These are phyloP conservation scores for Perilla frutescens DNA, from an alignment of 257 asterid species.

Conservation along the genomic window DNA sequence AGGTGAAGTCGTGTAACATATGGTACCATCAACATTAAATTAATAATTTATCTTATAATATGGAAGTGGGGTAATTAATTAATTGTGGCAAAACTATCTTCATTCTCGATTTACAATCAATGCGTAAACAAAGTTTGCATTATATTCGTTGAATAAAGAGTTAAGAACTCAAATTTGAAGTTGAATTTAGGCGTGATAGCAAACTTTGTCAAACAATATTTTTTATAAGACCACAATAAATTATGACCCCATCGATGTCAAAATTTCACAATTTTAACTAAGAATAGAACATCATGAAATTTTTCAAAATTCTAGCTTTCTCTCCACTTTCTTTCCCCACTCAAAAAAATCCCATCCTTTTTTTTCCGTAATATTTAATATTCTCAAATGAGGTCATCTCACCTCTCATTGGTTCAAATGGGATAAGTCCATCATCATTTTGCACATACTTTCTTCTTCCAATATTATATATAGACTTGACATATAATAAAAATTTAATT, in stretches of 20 bases:
- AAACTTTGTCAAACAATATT: neutral
- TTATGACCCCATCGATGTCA: slow-evolving; percentile 23
- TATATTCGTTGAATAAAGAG: neutral
- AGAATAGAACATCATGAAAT: slow-evolving; percentile 32
- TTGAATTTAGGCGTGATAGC: slow-evolving; percentile 1
- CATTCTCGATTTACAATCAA: neutral
- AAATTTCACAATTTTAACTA: slow-evolving; percentile 29
- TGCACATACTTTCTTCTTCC: slow-evolving; percentile 32
- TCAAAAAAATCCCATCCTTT: slow-evolving; percentile 39
- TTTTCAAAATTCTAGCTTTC: slow-evolving; percentile 38
- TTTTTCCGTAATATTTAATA: neutral
- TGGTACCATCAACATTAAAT: neutral
- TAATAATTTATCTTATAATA: too few relatives aligned
- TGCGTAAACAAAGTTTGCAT: neutral
- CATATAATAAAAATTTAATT: neutral
- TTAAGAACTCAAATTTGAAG: neutral
- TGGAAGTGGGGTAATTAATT: neutral
- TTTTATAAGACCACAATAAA: slow-evolving; percentile 1
- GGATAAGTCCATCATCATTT: slow-evolving; percentile 60
- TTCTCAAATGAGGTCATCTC: slow-evolving; percentile 42
- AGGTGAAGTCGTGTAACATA: too few relatives aligned
- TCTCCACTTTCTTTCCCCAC: slow-evolving; percentile 64
- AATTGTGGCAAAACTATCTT: too few relatives aligned
- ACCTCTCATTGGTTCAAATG: slow-evolving; percentile 47
- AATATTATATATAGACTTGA: slow-evolving; percentile 6